Conservation (phyloP, 148 eudicot genomes). For the Euryodendron excelsum region DNA sequence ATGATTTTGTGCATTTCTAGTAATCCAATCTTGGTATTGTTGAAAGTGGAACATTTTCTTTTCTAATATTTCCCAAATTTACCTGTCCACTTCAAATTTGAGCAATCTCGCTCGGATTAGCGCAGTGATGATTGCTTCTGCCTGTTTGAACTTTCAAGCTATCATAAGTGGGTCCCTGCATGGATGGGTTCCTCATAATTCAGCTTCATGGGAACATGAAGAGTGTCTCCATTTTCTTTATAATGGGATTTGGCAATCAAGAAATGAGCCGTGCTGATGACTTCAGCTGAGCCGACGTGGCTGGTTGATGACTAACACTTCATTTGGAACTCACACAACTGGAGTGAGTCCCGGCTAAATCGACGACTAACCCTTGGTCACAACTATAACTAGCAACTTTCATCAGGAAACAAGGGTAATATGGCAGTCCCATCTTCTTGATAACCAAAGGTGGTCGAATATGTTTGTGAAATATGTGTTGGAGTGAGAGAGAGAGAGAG, state of each 20-base stretch:
- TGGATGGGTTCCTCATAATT: neutral
- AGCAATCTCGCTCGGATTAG: neutral
- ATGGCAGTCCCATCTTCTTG: constrained; percentile 10
- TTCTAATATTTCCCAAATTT: neutral
- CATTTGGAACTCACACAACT: too few relatives aligned
- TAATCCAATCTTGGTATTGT: too few relatives aligned
- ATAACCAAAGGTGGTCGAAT: neutral
- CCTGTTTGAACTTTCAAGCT: neutral
- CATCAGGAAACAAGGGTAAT: neutral
- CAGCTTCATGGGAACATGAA: neutral
- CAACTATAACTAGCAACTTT: neutral
- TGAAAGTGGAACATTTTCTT: neutral
- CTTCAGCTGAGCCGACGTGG: too few relatives aligned
- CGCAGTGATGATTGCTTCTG: too few relatives aligned
- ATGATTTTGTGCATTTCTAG: neutral
- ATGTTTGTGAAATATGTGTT: neutral
- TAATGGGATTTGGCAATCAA: too few relatives aligned
- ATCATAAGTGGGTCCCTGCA: neutral
- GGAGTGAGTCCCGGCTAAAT: neutral
- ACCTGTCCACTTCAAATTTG: neutral
- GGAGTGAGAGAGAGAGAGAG: neutral
- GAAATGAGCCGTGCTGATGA: too few relatives aligned
- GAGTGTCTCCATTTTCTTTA: neutral
- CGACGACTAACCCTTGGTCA: neutral
- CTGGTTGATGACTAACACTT: too few relatives aligned